A percentile compares a stretch with the other conserved stretches of the same genome.
phyloP scores from a whole-genome alignment of 1,284 basidiomycete genomes.

The Cutaneotrichosporon cyanovorans region DNA sequence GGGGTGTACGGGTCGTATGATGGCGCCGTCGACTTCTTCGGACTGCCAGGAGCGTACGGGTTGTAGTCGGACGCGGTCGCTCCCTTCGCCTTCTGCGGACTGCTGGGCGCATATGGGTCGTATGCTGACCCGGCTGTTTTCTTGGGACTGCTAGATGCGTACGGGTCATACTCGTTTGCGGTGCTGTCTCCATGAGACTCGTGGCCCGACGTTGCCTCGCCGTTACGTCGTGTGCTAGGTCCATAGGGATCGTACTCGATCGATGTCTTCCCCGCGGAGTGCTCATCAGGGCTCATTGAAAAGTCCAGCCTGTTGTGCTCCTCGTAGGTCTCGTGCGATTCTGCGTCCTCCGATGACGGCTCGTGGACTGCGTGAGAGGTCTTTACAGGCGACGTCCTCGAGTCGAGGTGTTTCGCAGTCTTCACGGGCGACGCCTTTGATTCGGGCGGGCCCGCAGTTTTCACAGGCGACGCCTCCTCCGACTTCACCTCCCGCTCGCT shows the following conservation, averaged over 20 bases:
- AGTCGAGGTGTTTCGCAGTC: too few species aligned
- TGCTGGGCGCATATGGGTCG: neutral
- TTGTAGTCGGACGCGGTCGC: neutral
- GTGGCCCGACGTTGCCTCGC: neutral
- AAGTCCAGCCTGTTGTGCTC: too few species aligned
- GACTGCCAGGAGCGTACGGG: constrained; percentile 3
- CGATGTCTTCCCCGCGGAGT: too few species aligned
- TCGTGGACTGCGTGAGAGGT: too few species aligned
- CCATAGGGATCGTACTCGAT: constrained; percentile 2
- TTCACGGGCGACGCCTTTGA: too few species aligned
- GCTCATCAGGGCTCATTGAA: neutral
- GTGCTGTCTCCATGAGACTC: neutral
- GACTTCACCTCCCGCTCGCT: neutral
- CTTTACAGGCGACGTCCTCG: too few species aligned
- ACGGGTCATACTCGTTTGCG: neutral
- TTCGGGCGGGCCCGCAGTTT: too few species aligned
- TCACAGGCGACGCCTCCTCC: neutral
- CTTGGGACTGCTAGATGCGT: constrained; percentile 1
- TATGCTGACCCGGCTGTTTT: neutral
- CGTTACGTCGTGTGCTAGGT: too few species aligned
- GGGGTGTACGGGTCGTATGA: constrained; percentile 10
- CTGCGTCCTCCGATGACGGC: neutral
- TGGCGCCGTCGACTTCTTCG: neutral
- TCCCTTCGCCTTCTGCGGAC: constrained; percentile 1
- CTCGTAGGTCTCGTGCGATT: too few species aligned